Evolutionary conservation across 768 basidiomycete genomes (phyloP).

Genomic region (Russula griseocarnosa): DNA sequence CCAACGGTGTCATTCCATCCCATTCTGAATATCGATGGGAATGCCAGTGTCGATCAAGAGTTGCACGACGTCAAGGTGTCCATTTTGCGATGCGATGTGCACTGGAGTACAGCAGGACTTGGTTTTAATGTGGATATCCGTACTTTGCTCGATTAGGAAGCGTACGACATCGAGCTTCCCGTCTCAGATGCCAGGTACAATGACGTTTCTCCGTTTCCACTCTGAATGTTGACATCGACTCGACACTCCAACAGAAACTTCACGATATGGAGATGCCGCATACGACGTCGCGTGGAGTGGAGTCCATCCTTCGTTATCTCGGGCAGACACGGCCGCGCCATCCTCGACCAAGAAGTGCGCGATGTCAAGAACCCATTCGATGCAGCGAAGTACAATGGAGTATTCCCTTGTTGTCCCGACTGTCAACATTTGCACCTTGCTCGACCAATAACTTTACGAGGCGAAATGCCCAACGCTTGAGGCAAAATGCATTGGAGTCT

Average conservation of each 20-base stretch:
- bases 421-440: background rate
- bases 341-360: background rate
- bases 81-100: background rate
- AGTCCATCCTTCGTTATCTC: background rate
- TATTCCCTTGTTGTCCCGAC: background rate
- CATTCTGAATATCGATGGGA: background rate
- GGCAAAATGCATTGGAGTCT: background rate
- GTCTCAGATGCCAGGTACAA: background rate
- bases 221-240: background rate
- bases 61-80: background rate
- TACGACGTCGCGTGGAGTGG: background rate
- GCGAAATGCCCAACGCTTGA: background rate
- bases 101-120: background rate
- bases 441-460: background rate
- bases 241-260: background rate
- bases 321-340: background rate
- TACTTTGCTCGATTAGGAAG: background rate
- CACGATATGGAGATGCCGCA: background rate
- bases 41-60: background rate
- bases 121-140: background rate
- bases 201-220: background rate
- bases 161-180: background rate
- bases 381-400: background rate
- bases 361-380: background rate
- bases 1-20: background rate